Conservation (phyloP, 2,329 filamentous ascomycete genomes). For the Coniochaeta prunicola region DNA sequence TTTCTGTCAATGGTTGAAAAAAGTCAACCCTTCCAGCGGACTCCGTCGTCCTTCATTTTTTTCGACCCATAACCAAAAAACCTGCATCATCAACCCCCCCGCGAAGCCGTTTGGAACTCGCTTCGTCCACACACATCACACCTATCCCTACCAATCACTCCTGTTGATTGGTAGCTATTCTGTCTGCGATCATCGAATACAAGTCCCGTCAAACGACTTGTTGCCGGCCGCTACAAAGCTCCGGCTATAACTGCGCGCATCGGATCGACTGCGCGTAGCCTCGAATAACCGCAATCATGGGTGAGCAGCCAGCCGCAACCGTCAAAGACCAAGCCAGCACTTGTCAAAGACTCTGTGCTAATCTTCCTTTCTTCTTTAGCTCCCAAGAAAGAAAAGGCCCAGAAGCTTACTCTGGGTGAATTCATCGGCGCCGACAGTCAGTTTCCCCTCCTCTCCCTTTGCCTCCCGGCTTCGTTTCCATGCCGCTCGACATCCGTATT, state of each 20-base stretch:
- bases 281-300: slow-evolving; percentile 23
- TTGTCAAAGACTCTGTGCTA: background rate
- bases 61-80: slow-evolving; percentile 3
- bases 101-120: background rate
- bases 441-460: slow-evolving; percentile 27
- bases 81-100: slow-evolving; percentile 1
- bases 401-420: slow-evolving; percentile 96
- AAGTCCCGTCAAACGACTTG: slow-evolving; percentile 3
- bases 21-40: slow-evolving; percentile 2
- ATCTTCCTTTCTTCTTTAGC: slow-evolving; percentile 41
- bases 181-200: background rate
- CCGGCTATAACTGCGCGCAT: slow-evolving; percentile 17
- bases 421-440: slow-evolving; percentile 90
- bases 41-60: slow-evolving; percentile 1
- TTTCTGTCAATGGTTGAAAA: background rate
- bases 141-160: background rate
- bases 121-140: background rate
- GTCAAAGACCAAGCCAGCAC: slow-evolving; percentile 20
- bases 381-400: slow-evolving; percentile 85
- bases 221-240: slow-evolving; percentile 7
- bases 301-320: slow-evolving; percentile 16
- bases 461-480: background rate
- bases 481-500: background rate
- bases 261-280: slow-evolving; percentile 20
- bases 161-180: slow-evolving; percentile 1